Base-by-base conservation (phyloP, 352 stramenopile genomes). In the Globisporangium emineosum region DNA sequence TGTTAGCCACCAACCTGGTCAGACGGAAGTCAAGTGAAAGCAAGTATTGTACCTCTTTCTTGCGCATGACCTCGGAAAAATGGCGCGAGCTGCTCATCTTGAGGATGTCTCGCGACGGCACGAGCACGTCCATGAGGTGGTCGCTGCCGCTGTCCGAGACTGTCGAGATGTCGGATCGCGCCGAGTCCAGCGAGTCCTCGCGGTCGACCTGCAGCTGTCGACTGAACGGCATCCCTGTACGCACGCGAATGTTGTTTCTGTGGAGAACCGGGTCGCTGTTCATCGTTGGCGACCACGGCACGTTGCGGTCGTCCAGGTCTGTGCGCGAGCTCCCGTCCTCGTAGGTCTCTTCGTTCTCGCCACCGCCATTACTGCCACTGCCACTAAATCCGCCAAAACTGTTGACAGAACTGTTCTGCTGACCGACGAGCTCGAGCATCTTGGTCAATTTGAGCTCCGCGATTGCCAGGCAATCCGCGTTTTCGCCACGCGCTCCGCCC, bases 21-120 rank as follows among this genome's bases (percentile, higher is more conserved):
- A 55, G 2, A 12, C 9, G 19, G 12, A 52, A 25, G 8, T 17
- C n/a, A 52, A 15, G 10, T 52, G 5, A 29, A 6, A 21, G 33
- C 17, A 6, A 61, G 25, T 12, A 10, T 19, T 65, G 29, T 64
- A 93, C 85, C 83, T 93, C 86, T 76, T 88, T 85, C 68, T 90
- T 94, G 25, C 86, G 84, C 29, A 89, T 85, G 33, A 93, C 77
- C 59, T 94, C 84, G 21, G 86, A 78, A 47, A 86, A 93, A 52
- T 92, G 84, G 12, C 86, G 77, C 13, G 80, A 90, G 71, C 86
- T 94, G 71, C 82, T 93, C 79, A 91, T 90, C 76, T 94, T 94
- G 56, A 94, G 81, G 57, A 94, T 92, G 57, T 91, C 78, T 10
- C 86, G 80, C 10, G 84, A 90, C 32, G 82, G 86, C 37, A 94